Base-by-base conservation (phyloP, 768 basidiomycete species). In the Panaeolus cyanescens region DNA sequence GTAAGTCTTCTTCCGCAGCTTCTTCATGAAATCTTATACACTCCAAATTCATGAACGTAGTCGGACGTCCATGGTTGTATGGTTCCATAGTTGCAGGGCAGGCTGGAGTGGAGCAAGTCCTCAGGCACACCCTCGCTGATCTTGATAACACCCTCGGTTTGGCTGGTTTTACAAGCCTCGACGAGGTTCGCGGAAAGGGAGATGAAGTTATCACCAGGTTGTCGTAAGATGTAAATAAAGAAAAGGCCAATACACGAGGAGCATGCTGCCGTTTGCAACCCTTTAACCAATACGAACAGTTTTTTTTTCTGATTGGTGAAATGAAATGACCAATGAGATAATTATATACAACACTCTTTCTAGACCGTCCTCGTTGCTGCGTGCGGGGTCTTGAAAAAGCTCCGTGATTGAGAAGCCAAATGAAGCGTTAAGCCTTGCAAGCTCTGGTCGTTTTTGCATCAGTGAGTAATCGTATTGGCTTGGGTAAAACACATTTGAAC, bases 31-130 rank as follows among this genome's bases (percentile, higher is more conserved):
- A 59, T n/a, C 5, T 13, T 13, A 20, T 54, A 37, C 15, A 3
- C 22, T 37, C 31, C 13, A 53, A n/a, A n/a, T 37, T 13, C n/a
- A 4, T 37, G 36, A 37, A 13, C 40, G 31, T 32, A 92, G 89
- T 93, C 32, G 91, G 83, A 22, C 83, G 91, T n/a, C 88, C 89
- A 9, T 87, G 82, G 78, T 77, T 93, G 64, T 93, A 92, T 62
- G 92, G 89, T 5, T 81, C 91, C 42, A 78, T 88, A 5, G 74
- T 89, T 12, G 89, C 77, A 5, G 92, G 93, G 0, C 84, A 92
- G 70, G 81, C 78, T 4, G 93, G 93, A 2, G 85, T 92, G 10
- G 87, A 92, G 66, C 86, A 91, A 64, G 88, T 93, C 12, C 72
- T 95, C 62, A 81, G 76, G 59, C 83, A 85, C 59, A 85, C 86